These are phyloP conservation scores for Eutrema yunnanense DNA, from an alignment of 345 rosid species.

Conservation along the genomic window DNA sequence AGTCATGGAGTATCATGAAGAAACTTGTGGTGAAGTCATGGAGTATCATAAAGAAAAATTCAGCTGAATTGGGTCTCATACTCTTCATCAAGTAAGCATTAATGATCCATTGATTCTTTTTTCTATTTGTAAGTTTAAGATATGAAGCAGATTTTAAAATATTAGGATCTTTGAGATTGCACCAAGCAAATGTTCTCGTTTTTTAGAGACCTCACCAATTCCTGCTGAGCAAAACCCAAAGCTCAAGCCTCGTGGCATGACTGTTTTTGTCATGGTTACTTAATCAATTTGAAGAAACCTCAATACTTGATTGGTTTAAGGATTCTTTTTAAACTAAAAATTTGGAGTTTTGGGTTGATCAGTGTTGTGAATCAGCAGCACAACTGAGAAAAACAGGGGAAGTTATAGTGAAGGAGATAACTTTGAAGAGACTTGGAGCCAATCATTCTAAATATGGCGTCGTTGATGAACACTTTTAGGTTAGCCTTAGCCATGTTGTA, in stretches of 20 bases:
- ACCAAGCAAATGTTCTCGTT: constrained; percentile 69
- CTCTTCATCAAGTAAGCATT: constrained; percentile 59
- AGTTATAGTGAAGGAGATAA: constrained; percentile 64
- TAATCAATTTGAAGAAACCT: neutral
- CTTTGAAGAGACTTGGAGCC: constrained; percentile 58
- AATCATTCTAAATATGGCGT: constrained; percentile 60
- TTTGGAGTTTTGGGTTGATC: constrained; percentile 15
- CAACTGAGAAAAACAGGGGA: constrained; percentile 64
- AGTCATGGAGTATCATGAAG: constrained; percentile 76
- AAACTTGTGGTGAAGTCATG: no score
- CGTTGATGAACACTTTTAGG: constrained; percentile 72
- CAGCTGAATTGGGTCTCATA: constrained; percentile 64
- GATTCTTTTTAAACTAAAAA: neutral
- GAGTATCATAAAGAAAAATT: constrained; percentile 65
- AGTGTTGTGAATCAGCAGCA: constrained; percentile 73
- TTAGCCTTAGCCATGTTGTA: neutral
- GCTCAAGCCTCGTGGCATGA: constrained; percentile 74
- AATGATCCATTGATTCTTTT: neutral
- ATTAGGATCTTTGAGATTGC: constrained; percentile 79
- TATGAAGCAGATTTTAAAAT: neutral
- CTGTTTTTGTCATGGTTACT: constrained; percentile 72
- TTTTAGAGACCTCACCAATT: constrained; percentile 53
- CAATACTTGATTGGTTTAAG: neutral
- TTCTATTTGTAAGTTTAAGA: neutral
- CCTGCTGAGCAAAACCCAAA: constrained; percentile 64